phyloP scores from a whole-genome alignment of 176 grass and related monocot species.

The Musa schizocarpa region DNA sequence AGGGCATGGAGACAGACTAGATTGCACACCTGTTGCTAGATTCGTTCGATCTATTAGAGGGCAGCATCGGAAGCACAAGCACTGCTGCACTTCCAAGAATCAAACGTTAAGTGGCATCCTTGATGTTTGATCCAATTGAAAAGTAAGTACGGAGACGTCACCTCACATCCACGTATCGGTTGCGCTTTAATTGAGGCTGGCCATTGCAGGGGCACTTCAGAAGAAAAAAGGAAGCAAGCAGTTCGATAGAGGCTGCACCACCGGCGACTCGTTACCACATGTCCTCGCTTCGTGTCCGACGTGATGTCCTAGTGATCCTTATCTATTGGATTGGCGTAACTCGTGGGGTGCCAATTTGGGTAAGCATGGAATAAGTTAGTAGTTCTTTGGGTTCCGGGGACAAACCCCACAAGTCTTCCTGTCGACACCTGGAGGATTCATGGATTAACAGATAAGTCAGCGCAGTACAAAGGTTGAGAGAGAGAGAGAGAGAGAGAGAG shows the following conservation, averaged over 20 bases:
- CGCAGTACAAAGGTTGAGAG: too few relatives aligned
- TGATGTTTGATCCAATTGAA: neutral
- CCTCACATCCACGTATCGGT: neutral
- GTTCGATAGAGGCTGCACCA: neutral
- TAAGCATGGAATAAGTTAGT: neutral
- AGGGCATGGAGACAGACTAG: neutral
- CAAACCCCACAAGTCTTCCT: too few relatives aligned
- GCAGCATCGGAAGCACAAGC: neutral
- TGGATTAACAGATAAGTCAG: neutral
- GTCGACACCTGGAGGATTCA: neutral
- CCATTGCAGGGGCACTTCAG: too few relatives aligned
- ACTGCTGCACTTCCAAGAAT: neutral
- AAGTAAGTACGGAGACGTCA: neutral
- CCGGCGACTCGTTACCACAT: neutral
- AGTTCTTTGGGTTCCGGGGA: too few relatives aligned
- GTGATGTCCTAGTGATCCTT: too few relatives aligned
- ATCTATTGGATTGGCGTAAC: neutral
- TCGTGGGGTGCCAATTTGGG: neutral
- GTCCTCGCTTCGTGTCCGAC: neutral
- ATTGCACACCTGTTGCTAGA: neutral
- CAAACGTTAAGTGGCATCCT: neutral
- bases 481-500: too few relatives aligned
- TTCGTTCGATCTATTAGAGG: neutral
- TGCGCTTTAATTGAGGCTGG: neutral
- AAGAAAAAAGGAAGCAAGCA: too few relatives aligned